Percentiles rank a stretch among this genome's conserved stretches.
Conservation (phyloP, 495 filamentous ascomycete genomes). For the Chlorociboria aeruginascens region DNA sequence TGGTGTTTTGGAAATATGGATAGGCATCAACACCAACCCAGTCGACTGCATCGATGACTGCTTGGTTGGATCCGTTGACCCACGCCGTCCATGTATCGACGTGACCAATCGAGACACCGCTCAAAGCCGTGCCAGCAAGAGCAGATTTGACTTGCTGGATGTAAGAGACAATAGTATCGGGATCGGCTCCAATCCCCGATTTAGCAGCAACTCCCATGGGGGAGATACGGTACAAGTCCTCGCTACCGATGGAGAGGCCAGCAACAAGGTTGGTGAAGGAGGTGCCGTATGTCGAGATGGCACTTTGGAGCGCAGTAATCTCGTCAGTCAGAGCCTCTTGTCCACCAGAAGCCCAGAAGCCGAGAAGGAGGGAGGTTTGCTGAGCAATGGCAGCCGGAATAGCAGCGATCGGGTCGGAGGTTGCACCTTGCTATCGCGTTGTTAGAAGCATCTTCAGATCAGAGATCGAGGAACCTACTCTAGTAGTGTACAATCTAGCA, state of each 20-base stretch:
- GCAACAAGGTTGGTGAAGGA: constrained; percentile 51
- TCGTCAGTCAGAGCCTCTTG: constrained; percentile 52
- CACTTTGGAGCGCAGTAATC: constrained; percentile 50
- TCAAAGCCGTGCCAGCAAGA: constrained; percentile 46
- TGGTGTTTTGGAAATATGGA: constrained; percentile 62
- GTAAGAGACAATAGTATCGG: constrained; percentile 47
- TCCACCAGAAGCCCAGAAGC: constrained; percentile 66
- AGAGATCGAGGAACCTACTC: constrained; percentile 21
- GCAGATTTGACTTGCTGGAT: constrained; percentile 50
- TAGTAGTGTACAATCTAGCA: constrained; percentile 43
- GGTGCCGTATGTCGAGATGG: constrained; percentile 50
- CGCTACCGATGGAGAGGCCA: constrained; percentile 83
- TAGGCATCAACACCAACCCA: constrained; percentile 70
- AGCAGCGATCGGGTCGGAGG: constrained; percentile 47
- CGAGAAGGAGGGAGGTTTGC: constrained; percentile 60
- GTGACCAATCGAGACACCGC: constrained; percentile 55
- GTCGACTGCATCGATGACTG: constrained; percentile 58
- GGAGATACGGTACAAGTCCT: constrained; percentile 79
- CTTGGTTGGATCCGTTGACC: constrained; percentile 60
- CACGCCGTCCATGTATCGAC: constrained; percentile 90
- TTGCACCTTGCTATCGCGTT: constrained; percentile 35
- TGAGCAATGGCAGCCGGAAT: constrained; percentile 72
- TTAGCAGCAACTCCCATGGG: constrained; percentile 36
- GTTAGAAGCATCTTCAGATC: neutral
- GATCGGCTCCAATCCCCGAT: constrained; percentile 42